Percentiles rank a stretch among this genome's conserved stretches.
These are phyloP conservation scores for Mediolabrus comicus DNA, from an alignment of 108 stramenopile species.

Conservation along the genomic window DNA sequence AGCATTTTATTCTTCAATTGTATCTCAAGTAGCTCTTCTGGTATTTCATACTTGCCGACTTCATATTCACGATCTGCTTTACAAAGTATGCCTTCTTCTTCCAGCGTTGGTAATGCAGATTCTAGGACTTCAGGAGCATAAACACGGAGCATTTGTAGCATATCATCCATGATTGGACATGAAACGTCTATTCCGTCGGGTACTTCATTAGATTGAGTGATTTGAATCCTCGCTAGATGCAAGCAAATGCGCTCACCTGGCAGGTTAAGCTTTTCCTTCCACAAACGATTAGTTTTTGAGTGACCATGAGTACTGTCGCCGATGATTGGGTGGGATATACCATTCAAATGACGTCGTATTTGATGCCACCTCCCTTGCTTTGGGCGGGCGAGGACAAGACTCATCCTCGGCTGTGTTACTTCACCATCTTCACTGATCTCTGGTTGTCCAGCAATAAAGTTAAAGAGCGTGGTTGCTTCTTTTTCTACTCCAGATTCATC, in stretches of 20 bases:
- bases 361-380: conserved; percentile 86
- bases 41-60: conserved; percentile 32
- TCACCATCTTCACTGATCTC: conserved; percentile 35
- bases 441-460: conserved; percentile 71
- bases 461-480: conserved; percentile 71
- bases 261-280: conserved; percentile 62
- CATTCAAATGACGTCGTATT: conserved; percentile 82
- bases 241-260: conserved; percentile 69
- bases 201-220: conserved; percentile 43
- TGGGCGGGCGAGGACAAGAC: conserved; percentile 76
- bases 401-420: conserved; percentile 55
- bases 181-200: conserved; percentile 69
- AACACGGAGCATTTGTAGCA: conserved; percentile 56
- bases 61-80: conserved; percentile 34
- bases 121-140: conserved; percentile 71
- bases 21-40: conserved; percentile 13
- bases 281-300: conserved; percentile 62
- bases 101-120: conserved; percentile 46
- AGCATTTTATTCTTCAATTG: not conserved
- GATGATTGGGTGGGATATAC: conserved; percentile 81
- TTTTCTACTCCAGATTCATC: conserved; percentile 64
- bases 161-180: conserved; percentile 62
- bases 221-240: conserved; percentile 63
- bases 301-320: conserved; percentile 82
- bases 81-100: conserved; percentile 64